phyloP scores from a whole-genome alignment of 495 filamentous ascomycete species.

The Oidiodendron maius region DNA sequence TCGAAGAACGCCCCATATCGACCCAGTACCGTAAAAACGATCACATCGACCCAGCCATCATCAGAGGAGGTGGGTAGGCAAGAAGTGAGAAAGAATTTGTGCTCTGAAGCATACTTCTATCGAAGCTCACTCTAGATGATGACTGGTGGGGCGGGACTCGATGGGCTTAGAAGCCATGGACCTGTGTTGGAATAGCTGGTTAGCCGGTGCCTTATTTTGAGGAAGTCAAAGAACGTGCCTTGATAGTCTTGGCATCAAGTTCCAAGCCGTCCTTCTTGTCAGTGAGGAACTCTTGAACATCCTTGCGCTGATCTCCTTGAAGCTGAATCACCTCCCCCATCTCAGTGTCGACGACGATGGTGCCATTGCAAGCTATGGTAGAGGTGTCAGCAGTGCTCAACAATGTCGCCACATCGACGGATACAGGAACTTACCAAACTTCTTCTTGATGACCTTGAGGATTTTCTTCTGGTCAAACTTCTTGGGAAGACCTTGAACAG shows the following conservation, averaged over 20 bases:
- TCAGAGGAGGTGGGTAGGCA: slow-evolving; percentile 16
- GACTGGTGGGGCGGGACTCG: slow-evolving; percentile 26
- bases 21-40: slow-evolving; percentile 24
- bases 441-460: slow-evolving; percentile 99
- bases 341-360: slow-evolving; percentile 92
- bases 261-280: slow-evolving; percentile 90
- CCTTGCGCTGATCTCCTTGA: slow-evolving; percentile 97
- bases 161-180: slow-evolving; percentile 71
- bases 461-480: slow-evolving; percentile 99
- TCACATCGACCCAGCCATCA: slow-evolving; percentile 25
- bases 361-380: slow-evolving; percentile 96
- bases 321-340: slow-evolving; percentile 99
- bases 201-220: slow-evolving; percentile 1
- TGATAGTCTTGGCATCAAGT: slow-evolving; percentile 94
- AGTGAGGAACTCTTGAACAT: slow-evolving; percentile 95
- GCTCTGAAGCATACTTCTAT: slow-evolving; percentile 18
- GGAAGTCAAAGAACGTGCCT: slow-evolving; percentile 45
- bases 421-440: slow-evolving; percentile 67
- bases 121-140: slow-evolving; percentile 16
- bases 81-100: slow-evolving; percentile 19
- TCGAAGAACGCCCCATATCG: slow-evolving; percentile 27
- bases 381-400: neutral
- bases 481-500: slow-evolving; percentile 94
- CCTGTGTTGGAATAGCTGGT: slow-evolving; percentile 28
- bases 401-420: neutral